A percentile compares a stretch with the other conserved stretches of the same genome.
phyloP scores from a whole-genome alignment of 768 basidiomycete species.

The Clitopilus passeckerianus region DNA sequence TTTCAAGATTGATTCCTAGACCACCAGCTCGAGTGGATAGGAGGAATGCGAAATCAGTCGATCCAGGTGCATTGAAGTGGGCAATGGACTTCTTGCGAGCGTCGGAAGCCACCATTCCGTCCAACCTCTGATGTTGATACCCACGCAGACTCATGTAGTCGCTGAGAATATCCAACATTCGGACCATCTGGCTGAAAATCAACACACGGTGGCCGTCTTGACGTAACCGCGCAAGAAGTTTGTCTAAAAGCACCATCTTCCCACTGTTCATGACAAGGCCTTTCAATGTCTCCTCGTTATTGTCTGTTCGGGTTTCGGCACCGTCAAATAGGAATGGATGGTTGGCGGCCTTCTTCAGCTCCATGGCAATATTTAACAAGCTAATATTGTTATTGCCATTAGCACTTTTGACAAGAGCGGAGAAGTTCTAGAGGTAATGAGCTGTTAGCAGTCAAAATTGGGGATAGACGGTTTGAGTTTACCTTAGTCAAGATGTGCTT shows the following conservation, averaged over 20 bases:
- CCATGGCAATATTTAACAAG: slow-evolving; percentile 98
- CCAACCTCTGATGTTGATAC: slow-evolving; percentile 90
- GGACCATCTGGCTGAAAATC: slow-evolving; percentile 99
- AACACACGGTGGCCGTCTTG: slow-evolving; percentile 94
- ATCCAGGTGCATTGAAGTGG: slow-evolving; percentile 92
- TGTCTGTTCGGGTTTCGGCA: slow-evolving; percentile 64
- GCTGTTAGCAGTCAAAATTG: slow-evolving; percentile 2
- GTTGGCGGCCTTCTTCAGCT: slow-evolving; percentile 97
- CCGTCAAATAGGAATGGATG: slow-evolving; percentile 98
- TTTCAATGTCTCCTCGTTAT: slow-evolving; percentile 79
- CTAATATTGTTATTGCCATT: slow-evolving; percentile 90
- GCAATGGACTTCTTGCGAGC: slow-evolving; percentile 93
- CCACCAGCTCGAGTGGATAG: slow-evolving; percentile 97
- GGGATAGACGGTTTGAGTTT: slow-evolving; percentile 10
- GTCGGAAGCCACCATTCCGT: slow-evolving; percentile 94
- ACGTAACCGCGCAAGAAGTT: slow-evolving; percentile 84
- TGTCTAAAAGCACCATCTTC: slow-evolving; percentile 97
- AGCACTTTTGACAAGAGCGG: slow-evolving; percentile 85
- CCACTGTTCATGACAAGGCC: slow-evolving; percentile 99
- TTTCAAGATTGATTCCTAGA: slow-evolving; percentile 97
- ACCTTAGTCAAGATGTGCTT: slow-evolving; percentile 97
- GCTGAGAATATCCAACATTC: slow-evolving; percentile 96
- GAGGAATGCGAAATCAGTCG: slow-evolving; percentile 94
- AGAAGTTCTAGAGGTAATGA: slow-evolving; percentile 68
- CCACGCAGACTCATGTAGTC: slow-evolving; percentile 92